phyloP scores from a whole-genome alignment of 2,329 filamentous ascomycete species.

The Exophiala mesophila region DNA sequence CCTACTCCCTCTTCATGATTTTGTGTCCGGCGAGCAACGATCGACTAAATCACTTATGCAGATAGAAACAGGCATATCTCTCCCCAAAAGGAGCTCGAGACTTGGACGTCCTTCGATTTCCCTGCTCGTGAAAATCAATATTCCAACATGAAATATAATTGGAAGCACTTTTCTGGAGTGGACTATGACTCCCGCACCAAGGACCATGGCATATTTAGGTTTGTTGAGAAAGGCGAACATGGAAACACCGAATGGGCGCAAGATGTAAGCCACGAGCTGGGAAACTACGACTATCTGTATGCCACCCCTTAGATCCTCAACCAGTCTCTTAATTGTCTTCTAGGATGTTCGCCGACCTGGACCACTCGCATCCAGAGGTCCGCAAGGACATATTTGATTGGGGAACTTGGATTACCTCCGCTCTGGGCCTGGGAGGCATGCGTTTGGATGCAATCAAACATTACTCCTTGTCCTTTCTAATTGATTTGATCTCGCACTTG shows the following conservation, averaged over 20 bases:
- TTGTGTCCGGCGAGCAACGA: neutral
- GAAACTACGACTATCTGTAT: constrained; percentile 54
- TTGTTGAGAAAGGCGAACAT: constrained; percentile 56
- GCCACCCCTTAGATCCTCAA: neutral
- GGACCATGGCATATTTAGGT: constrained; percentile 57
- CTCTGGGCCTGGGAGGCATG: constrained; percentile 60
- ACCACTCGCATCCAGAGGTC: constrained; percentile 61
- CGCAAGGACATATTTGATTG: constrained; percentile 60
- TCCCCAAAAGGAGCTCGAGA: constrained; percentile 58
- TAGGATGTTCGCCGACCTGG: constrained; percentile 64
- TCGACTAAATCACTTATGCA: too few relatives aligned
- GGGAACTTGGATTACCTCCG: constrained; percentile 61
- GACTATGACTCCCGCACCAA: constrained; percentile 58
- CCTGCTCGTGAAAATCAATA: constrained; percentile 56
- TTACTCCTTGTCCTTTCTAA: constrained; percentile 62
- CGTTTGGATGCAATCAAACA: constrained; percentile 72
- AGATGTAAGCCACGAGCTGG: constrained; percentile 58
- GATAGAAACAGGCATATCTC: constrained; percentile 54
- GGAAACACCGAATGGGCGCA: constrained; percentile 50
- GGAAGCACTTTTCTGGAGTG: constrained; percentile 63
- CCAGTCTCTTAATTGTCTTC: neutral
- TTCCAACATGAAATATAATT: constrained; percentile 59
- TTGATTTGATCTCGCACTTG: constrained; percentile 56
- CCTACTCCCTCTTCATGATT: neutral
- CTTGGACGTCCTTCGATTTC: constrained; percentile 65